Base-by-base conservation (phyloP, 1,139 yeast genomes). In the Schwanniomyces etchellsii region DNA sequence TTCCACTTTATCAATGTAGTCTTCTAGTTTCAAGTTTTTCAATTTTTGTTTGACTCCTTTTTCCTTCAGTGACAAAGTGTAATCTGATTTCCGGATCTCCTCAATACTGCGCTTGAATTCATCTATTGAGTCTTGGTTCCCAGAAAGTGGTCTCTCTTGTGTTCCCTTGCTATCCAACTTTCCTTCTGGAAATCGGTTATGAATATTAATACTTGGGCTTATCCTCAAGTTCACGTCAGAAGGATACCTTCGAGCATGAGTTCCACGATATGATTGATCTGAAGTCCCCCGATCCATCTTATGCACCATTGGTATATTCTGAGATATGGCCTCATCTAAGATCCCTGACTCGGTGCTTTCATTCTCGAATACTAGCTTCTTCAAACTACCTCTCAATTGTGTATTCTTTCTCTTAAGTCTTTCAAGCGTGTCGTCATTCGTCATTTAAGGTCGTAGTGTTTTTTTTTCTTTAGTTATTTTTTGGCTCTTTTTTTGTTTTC, bases 81-180 rank as follows among this genome's bases (percentile, higher is more conserved):
- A 42, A n/a, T 35, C 33, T 13, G 38, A 32, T 12, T 32, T 35
- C 14, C 32, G 31, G 14, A 42, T 38, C 9, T 34, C 35, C 6
- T 34, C 21, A 4, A 42, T 31, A 24, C 40, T 37, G 24, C 37
- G 35, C 25, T 35, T 38, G 18, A 42, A 31, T 10, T 30, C 32
- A 12, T 38, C 37, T 14, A 38, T 35, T 18, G 35, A 28, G 9
- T 18, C 27, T 15, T 14, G 24, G 16, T 22, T 11, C 14, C 9
- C 11, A 6, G 6, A 22, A 24, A 10, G 16, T 13, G 15, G 27
- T 16, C 5, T 5, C 28, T 14, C 28, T 28, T 23, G 25, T 7
- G 14, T 23, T 23, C n/a, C 9, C 9, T 9, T 9, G 21, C n/a
- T 9, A 9, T n/a, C 21, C 21, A 9, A 18, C 21, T 21, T 28